A percentile compares a stretch with the other conserved stretches of the same genome.
Conservation (phyloP, 2,329 filamentous ascomycete species). For the Curvularia verruculosa region DNA sequence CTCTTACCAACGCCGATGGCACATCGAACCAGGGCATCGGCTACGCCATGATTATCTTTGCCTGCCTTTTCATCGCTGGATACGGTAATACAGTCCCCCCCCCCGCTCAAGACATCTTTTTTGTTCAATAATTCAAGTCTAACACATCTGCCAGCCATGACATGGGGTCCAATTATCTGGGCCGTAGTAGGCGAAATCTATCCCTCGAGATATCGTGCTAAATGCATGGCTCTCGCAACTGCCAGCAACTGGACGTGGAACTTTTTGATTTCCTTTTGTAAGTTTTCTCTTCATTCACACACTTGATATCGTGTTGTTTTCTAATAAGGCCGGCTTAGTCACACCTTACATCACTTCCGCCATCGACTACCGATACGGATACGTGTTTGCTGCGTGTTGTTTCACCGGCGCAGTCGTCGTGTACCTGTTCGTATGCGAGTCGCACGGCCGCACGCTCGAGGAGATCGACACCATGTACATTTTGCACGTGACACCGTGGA, state of each 20-base stretch:
- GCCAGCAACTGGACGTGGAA: conserved; percentile 54
- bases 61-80: conserved; percentile 69
- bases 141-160: too few relatives aligned
- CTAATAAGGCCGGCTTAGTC: conserved; percentile 45
- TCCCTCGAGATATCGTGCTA: conserved; percentile 59
- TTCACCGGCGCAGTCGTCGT: conserved; percentile 68
- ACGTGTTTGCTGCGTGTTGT: conserved; percentile 77
- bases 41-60: conserved; percentile 69
- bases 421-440: conserved; percentile 80
- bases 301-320: neutral
- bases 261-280: conserved; percentile 63
- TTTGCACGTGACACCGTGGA: conserved; percentile 66
- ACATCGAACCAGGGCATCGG: conserved; percentile 55
- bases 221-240: conserved; percentile 54
- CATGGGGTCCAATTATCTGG: conserved; percentile 76
- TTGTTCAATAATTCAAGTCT: too few relatives aligned
- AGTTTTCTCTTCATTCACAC: neutral
- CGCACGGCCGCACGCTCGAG: conserved; percentile 74
- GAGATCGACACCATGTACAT: conserved; percentile 79
- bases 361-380: conserved; percentile 76
- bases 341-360: conserved; percentile 76
- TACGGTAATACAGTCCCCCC: too few relatives aligned
- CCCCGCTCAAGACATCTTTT: too few relatives aligned
- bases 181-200: conserved; percentile 71
- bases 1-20: conserved; percentile 43